Base-by-base conservation (phyloP, 805 yeast genomes). In the Crinitomyces ghanaensis region DNA sequence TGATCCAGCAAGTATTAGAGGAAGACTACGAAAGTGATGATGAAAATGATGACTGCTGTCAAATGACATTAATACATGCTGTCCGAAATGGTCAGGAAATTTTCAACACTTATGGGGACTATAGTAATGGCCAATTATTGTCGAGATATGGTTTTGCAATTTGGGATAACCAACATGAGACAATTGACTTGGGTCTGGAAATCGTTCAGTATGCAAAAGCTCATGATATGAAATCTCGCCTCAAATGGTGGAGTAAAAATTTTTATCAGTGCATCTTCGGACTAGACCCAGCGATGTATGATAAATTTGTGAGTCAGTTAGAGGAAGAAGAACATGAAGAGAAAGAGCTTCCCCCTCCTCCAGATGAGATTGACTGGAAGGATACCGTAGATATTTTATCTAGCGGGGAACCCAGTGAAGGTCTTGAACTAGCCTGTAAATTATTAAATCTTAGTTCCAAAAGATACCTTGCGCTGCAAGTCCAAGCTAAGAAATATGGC, bases 31-130 rank as follows among this genome's bases (percentile, higher is more conserved):
- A 45, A 3, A 49, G 37, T 5, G 53, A 43, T n/a, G 54, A 41
- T 2, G 51, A 39, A 4, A 53, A 44, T 6, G 48, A 35, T 6
- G 60, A 57, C 37, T 76, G 85, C 42, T 82, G 93, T 45, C 95
- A 84, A 45, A 72, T 85, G 9, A 63, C 70, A 0, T 47, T 77
- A 2, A 59, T 63, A 13, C 51, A 50, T 9, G 49, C 55, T 2
- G 70, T 81, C 1, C 32, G 46, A 1, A 49, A 56, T 21, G 71
- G 72, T 5, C 52, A 61, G 8, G 95, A 88, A 48, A 48, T 88
- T 9, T 81, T 75, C 61, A 85, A 83, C 56, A 74, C 91, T 0
- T 86, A 85, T 46, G 96, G 95, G 0, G 77, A 74, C 18, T 61
- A 77, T 25, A 57, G 76, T 11, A 83, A 81, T 44, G 63, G 79